Evolutionary conservation across 2,329 filamentous ascomycete genomes (phyloP).

Genomic region (Coniella vitis): DNA sequence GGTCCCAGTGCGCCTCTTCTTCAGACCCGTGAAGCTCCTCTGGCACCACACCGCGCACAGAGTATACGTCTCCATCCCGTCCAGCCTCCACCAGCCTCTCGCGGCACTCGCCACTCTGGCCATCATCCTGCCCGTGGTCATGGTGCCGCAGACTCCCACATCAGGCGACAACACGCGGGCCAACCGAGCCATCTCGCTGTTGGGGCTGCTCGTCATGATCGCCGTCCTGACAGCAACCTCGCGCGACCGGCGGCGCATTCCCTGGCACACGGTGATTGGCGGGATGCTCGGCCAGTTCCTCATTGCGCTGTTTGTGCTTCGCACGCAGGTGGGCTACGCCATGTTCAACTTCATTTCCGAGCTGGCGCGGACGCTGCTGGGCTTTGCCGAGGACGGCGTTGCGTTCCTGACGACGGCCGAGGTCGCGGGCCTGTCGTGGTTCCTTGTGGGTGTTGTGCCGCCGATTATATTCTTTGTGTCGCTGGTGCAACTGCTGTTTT

Average conservation of each 20-base stretch:
- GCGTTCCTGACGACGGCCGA: slow-evolving; percentile 57
- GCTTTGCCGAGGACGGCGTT: slow-evolving; percentile 68
- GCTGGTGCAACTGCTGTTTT: slow-evolving; percentile 80
- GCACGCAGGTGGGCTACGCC: slow-evolving; percentile 73
- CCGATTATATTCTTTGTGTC: slow-evolving; percentile 96
- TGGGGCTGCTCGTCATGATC: slow-evolving; percentile 70
- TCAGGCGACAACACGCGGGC: slow-evolving; percentile 65
- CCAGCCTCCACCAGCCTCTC: slow-evolving; percentile 55
- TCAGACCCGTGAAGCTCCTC: slow-evolving; percentile 56
- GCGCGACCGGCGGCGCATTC: slow-evolving; percentile 53
- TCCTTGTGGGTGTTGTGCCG: slow-evolving; percentile 74
- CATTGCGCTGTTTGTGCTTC: slow-evolving; percentile 80
- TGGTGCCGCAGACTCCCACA: slow-evolving; percentile 59
- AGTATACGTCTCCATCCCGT: slow-evolving; percentile 56
- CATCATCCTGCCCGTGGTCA: slow-evolving; percentile 71
- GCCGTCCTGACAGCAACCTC: slow-evolving; percentile 63
- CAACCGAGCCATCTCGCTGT: slow-evolving; percentile 74
- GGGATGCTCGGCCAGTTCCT: slow-evolving; percentile 87
- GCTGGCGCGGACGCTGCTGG: slow-evolving; percentile 66
- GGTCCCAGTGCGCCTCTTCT: slow-evolving; percentile 60
- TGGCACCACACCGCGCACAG: slow-evolving; percentile 62
- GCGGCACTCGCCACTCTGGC: slow-evolving; percentile 59
- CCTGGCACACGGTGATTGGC: slow-evolving; percentile 77
- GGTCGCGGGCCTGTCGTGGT: slow-evolving; percentile 47
- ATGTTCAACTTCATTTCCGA: slow-evolving; percentile 86